Percentiles rank a stretch among this genome's conserved stretches.
These are phyloP conservation scores for Exophiala sp. DNA, from an alignment of 2,329 filamentous ascomycete species.

Conservation along the genomic window DNA sequence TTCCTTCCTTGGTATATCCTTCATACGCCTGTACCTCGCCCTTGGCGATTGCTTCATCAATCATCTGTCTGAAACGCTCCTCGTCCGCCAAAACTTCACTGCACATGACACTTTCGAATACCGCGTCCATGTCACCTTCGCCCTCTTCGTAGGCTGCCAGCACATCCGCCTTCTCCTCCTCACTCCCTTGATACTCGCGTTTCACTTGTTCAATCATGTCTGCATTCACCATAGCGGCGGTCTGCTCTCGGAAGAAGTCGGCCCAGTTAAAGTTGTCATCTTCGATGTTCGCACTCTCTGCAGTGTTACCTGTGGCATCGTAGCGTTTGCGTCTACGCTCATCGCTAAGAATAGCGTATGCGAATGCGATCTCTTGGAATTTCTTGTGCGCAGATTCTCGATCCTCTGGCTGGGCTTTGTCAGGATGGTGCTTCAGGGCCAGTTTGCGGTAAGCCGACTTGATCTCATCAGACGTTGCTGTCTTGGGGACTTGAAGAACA, in stretches of 20 bases:
- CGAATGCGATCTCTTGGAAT: slow-evolving; percentile 90
- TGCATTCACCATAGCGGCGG: slow-evolving; percentile 68
- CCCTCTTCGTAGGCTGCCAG: slow-evolving; percentile 69
- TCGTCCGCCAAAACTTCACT: slow-evolving; percentile 82
- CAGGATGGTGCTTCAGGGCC: slow-evolving; percentile 78
- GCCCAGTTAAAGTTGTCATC: slow-evolving; percentile 84
- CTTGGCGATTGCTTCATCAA: slow-evolving; percentile 72
- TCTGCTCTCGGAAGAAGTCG: slow-evolving; percentile 84
- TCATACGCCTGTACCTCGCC: slow-evolving; percentile 65
- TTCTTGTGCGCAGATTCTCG: slow-evolving; percentile 71
- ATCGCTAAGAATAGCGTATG: slow-evolving; percentile 89
- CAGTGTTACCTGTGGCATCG: slow-evolving; percentile 84
- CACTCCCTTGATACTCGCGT: slow-evolving; percentile 74
- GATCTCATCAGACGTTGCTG: slow-evolving; percentile 73
- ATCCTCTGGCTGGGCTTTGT: slow-evolving; percentile 69
- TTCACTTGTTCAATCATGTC: slow-evolving; percentile 74
- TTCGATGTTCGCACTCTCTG: slow-evolving; percentile 70
- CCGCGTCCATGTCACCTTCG: slow-evolving; percentile 69
- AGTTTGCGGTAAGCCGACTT: slow-evolving; percentile 83
- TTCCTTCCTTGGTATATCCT: slow-evolving; percentile 71
- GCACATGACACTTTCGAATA: slow-evolving; percentile 84
- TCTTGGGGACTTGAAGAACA: slow-evolving; percentile 67
- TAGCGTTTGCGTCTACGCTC: slow-evolving; percentile 76
- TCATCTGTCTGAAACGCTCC: slow-evolving; percentile 73
- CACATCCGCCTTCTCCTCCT: slow-evolving; percentile 77